phyloP scores from a whole-genome alignment of 345 rosid genomes.

The Punica granatum region DNA sequence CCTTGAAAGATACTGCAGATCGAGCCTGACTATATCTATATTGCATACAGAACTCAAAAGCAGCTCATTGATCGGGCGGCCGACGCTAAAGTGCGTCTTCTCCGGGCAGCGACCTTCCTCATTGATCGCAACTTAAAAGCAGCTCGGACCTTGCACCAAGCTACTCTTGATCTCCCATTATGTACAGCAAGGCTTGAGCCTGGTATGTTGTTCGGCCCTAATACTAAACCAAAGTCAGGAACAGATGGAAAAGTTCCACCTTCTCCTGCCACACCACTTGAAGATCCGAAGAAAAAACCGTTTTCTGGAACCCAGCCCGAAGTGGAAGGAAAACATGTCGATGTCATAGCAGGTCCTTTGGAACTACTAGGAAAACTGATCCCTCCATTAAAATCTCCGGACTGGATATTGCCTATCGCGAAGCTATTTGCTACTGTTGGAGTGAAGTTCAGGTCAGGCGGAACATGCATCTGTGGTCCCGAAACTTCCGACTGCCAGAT shows the following conservation, averaged over 20 bases:
- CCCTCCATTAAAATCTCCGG: constrained; percentile 13
- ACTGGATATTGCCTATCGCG: background rate
- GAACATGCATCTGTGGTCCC: background rate
- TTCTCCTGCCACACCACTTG: background rate
- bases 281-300: constrained; percentile 11
- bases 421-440: constrained; percentile 24
- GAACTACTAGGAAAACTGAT: constrained; percentile 10
- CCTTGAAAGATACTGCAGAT: background rate
- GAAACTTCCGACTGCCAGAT: constrained; percentile 9
- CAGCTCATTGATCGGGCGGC: no score
- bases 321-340: constrained; percentile 13
- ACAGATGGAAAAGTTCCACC: background rate
- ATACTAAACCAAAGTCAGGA: constrained; percentile 12
- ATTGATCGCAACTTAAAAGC: constrained; percentile 28
- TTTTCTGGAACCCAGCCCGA: constrained; percentile 24
- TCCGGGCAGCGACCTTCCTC: constrained; percentile 24
- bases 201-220: background rate
- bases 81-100: background rate
- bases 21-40: background rate
- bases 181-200: constrained; percentile 16
- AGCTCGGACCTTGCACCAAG: constrained; percentile 75
- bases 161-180: constrained; percentile 26
- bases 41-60: background rate
- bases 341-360: constrained; percentile 14
- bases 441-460: background rate